Evolutionary conservation across 108 stramenopile genomes (phyloP).

Genomic region (Cyclotella cryptica): DNA sequence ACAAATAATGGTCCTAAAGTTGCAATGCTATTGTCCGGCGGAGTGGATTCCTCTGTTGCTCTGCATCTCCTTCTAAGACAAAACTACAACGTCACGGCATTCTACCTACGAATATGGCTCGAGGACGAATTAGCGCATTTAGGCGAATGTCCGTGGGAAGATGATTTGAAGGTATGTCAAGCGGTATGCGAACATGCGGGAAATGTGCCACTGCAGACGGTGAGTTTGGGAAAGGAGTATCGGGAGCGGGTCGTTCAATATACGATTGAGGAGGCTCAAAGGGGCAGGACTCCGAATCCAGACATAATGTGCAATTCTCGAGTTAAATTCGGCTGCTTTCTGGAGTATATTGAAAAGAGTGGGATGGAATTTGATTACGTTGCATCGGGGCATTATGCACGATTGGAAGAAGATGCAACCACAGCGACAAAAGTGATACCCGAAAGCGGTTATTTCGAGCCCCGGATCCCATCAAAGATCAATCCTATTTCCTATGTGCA

Average conservation of each 20-base stretch:
- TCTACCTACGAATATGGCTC: slow-evolving; percentile 98
- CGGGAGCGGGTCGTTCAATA: slow-evolving; percentile 88
- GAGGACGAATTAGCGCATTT: slow-evolving; percentile 96
- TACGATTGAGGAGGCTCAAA: slow-evolving; percentile 85
- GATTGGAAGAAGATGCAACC: slow-evolving; percentile 54
- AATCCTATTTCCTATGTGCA: slow-evolving; percentile 96
- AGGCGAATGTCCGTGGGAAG: slow-evolving; percentile 96
- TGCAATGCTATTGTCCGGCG: slow-evolving; percentile 94
- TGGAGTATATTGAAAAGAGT: slow-evolving; percentile 67
- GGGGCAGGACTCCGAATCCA: slow-evolving; percentile 96
- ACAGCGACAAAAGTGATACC: no score
- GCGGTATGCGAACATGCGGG: slow-evolving; percentile 93
- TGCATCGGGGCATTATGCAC: slow-evolving; percentile 97
- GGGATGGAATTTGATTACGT: slow-evolving; percentile 78
- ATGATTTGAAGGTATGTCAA: slow-evolving; percentile 77
- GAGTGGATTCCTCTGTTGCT: slow-evolving; percentile 97
- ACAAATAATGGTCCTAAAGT: slow-evolving; percentile 57
- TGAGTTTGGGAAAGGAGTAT: slow-evolving; percentile 94
- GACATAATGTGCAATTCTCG: slow-evolving; percentile 97
- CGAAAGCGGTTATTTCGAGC: slow-evolving; percentile 75
- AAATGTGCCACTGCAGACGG: slow-evolving; percentile 80
- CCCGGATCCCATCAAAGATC: slow-evolving; percentile 96
- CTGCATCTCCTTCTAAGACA: slow-evolving; percentile 82
- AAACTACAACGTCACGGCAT: slow-evolving; percentile 92
- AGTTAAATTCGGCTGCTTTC: slow-evolving; percentile 97